Conservation (phyloP, 306 rosid genomes). For the Dryas alaskensis region DNA sequence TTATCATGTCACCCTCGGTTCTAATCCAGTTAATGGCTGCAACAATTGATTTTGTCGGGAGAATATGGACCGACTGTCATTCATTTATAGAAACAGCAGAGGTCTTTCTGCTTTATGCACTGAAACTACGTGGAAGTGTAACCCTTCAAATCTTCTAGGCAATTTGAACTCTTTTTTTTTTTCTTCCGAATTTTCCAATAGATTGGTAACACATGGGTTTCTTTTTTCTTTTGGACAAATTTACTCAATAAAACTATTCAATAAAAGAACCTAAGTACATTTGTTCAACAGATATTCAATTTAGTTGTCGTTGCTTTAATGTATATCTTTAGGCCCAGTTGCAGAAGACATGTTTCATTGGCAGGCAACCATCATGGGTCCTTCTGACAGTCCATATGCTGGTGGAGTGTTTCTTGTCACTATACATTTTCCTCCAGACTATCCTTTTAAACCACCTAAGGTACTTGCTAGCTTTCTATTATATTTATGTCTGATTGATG, state of each 20-base stretch:
- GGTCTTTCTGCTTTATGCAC: not conserved
- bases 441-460: conserved; percentile 63
- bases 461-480: conserved; percentile 22
- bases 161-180: not conserved
- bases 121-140: not conserved
- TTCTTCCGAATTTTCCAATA: not conserved
- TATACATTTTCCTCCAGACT: conserved; percentile 62
- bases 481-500: not conserved
- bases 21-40: not conserved
- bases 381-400: conserved; percentile 65
- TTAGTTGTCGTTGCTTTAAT: conserved; percentile 21
- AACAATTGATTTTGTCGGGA: not conserved
- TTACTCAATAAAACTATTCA: not conserved
- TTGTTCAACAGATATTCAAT: conserved; percentile 1
- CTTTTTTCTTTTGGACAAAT: not conserved
- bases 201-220: not conserved
- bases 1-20: not conserved
- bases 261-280: not conserved
- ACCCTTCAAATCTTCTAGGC: not conserved
- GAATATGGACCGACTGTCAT: not conserved
- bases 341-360: conserved; percentile 62
- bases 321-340: conserved; percentile 52
- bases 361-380: conserved; percentile 79
- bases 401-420: conserved; percentile 66
- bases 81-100: not conserved